Evolutionary conservation across 306 rosid genomes (phyloP), one percentile per base, ranked within the genome.

Genomic region (Sicyos edulis): DNA sequence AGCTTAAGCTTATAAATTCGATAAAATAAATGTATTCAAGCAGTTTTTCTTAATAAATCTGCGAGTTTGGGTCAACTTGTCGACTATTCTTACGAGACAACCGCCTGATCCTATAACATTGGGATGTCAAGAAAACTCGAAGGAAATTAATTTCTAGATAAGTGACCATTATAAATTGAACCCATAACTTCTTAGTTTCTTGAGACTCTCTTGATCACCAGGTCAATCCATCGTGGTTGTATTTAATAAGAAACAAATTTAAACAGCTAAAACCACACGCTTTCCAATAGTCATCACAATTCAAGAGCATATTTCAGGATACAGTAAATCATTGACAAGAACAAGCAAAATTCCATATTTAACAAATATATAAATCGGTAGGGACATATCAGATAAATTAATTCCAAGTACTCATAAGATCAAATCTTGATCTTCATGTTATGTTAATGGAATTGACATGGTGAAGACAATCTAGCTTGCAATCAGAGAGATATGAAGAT

Each of bases 261-360:
- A 49, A 68, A 68, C 58, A 68, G 73, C 73, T 68, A 22, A 21
- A 49, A 49, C 44, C 73, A 44, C 10, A 22, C 24, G 58, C 34
- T 22, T 49, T 50, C 21, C 56, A 49, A 68, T 8, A 24, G 57
- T 32, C 44, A 49, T 66, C 71, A 45, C 32, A 44, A 21, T 15
- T 68, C 73, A 68, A 68, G 58, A 49, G 49, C 57, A 24, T 68
- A 16, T 24, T 49, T 68, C 45, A 24, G 57, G 45, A 68, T 50
- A 22, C 15, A 21, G 17, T 49, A 68, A 45, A 22, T 68, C 22
- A 50, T 14, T 68, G 37, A 24, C 22, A 68, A 47, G 72, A 22
- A 24, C 56, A 44, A 65, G 32, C 12, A 12, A 44, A 11, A 19
- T 67, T 67, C 55, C 72, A 67, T 16, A 15, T 12, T 44, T 20